These are phyloP conservation scores for Populus simonii DNA, from an alignment of 345 rosid species.

Conservation along the genomic window DNA sequence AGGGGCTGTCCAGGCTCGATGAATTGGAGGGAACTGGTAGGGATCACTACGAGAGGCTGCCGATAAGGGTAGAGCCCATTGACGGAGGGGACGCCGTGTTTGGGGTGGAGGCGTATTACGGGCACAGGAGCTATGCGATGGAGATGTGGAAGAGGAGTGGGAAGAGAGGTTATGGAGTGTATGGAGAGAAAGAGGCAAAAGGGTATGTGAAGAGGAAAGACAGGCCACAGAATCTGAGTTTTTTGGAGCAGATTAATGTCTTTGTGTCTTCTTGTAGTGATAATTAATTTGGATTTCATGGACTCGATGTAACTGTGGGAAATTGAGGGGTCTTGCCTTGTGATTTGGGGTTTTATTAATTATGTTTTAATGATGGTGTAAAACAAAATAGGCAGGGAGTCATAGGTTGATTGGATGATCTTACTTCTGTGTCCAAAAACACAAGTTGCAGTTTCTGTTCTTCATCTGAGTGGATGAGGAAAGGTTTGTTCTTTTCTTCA, in stretches of 20 bases:
- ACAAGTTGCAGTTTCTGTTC: no score
- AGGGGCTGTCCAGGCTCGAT: slow-evolving; percentile 58
- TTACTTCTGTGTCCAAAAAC: no score
- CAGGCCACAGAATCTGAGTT: slow-evolving; percentile 59
- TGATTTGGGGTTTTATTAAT: no score
- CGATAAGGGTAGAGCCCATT: slow-evolving; percentile 22
- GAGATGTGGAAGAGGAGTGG: slow-evolving; percentile 64
- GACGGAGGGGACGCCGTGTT: background rate
- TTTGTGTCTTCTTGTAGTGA: slow-evolving; percentile 40
- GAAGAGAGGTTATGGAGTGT: slow-evolving; percentile 39
- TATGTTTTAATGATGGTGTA: no score
- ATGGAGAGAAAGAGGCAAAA: slow-evolving; percentile 59
- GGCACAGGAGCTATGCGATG: slow-evolving; percentile 49
- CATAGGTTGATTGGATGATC: no score
- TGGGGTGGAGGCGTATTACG: slow-evolving; percentile 62
- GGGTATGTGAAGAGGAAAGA: slow-evolving; percentile 71
- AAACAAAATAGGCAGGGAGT: no score
- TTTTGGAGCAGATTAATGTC: slow-evolving; percentile 63
- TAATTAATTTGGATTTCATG: background rate
- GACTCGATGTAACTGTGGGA: no score
- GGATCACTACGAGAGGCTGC: slow-evolving; percentile 60
- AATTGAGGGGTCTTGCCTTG: no score
- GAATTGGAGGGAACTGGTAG: slow-evolving; percentile 69
- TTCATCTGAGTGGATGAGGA: no score
- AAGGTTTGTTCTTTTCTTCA: no score